phyloP scores from a whole-genome alignment of 768 basidiomycete genomes.

The Mycena olivaceomarginata region DNA sequence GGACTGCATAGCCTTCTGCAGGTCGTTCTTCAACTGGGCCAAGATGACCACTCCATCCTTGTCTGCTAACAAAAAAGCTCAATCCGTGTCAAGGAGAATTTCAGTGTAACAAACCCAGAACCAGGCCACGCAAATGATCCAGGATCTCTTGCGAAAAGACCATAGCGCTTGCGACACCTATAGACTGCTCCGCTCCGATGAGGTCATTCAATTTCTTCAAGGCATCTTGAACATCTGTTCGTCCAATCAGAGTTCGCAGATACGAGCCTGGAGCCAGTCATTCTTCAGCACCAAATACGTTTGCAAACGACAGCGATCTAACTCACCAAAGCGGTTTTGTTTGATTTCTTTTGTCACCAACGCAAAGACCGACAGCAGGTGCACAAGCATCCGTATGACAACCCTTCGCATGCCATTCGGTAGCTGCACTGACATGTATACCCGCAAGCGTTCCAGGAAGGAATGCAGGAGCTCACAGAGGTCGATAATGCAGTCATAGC shows the following conservation, averaged over 20 bases:
- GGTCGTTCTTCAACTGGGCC: neutral
- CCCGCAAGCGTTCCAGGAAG: conserved; percentile 5
- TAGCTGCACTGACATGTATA: neutral
- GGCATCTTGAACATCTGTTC: conserved; percentile 4
- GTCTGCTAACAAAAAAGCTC: neutral
- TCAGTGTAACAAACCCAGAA: neutral
- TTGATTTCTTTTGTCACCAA: conserved; percentile 17
- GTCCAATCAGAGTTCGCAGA: neutral
- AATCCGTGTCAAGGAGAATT: neutral
- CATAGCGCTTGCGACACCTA: conserved; percentile 10
- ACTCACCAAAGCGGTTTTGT: conserved; percentile 10
- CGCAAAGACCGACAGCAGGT: conserved; percentile 16
- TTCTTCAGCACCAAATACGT: conserved; percentile 1
- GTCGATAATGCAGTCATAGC: neutral
- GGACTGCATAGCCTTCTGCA: neutral
- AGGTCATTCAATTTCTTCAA: conserved; percentile 15
- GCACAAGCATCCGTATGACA: conserved; percentile 17
- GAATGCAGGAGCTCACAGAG: neutral
- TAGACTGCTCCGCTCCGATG: conserved; percentile 8
- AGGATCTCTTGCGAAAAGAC: conserved; percentile 11
- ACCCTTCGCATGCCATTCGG: neutral
- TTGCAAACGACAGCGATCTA: neutral
- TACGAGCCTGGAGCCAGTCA: conserved; percentile 4
- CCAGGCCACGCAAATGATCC: conserved; percentile 7
- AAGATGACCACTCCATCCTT: neutral